A percentile compares a stretch with the other conserved stretches of the same genome.
Evolutionary conservation across 345 rosid species (phyloP).

Genomic region (Leavenworthia alabamica): DNA sequence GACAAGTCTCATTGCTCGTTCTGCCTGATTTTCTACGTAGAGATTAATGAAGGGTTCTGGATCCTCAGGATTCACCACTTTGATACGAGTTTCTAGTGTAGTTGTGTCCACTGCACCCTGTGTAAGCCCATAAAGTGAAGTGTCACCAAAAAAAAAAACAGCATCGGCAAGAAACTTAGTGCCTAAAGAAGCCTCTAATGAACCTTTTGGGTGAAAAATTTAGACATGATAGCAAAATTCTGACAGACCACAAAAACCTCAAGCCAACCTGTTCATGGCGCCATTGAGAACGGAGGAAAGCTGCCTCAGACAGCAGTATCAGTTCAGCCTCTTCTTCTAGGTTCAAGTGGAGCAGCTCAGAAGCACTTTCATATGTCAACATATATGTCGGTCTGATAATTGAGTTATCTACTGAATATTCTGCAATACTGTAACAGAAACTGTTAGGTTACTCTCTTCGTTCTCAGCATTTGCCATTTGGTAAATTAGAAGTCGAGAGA

Average conservation of each 20-base stretch:
- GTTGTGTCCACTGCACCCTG: conserved; percentile 96
- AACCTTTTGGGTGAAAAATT: background rate
- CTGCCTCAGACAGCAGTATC: conserved; percentile 71
- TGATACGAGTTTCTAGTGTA: conserved; percentile 72
- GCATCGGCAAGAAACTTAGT: background rate
- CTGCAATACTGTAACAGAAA: conserved; percentile 59
- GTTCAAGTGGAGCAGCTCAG: conserved; percentile 80
- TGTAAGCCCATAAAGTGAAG: conserved; percentile 11
- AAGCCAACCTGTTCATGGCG: conserved; percentile 72
- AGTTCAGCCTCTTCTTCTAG: conserved; percentile 85
- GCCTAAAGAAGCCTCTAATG: conserved; percentile 1
- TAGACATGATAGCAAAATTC: background rate
- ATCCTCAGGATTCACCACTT: conserved; percentile 81
- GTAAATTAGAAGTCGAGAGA: background rate
- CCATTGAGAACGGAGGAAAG: conserved; percentile 68
- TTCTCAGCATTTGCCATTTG: background rate
- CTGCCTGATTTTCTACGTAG: conserved; percentile 87
- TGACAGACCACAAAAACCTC: background rate
- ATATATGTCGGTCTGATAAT: conserved; percentile 84
- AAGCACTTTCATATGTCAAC: conserved; percentile 96
- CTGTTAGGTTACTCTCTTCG: conserved; percentile 1
- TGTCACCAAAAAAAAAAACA: background rate
- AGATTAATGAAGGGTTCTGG: conserved; percentile 70
- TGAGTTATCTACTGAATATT: conserved; percentile 70
- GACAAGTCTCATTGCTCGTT: conserved; percentile 87